Evolutionary conservation across 805 yeast genomes (phyloP), one percentile per base, ranked within the genome.

Genomic region (Candida methanosorbosa): DNA sequence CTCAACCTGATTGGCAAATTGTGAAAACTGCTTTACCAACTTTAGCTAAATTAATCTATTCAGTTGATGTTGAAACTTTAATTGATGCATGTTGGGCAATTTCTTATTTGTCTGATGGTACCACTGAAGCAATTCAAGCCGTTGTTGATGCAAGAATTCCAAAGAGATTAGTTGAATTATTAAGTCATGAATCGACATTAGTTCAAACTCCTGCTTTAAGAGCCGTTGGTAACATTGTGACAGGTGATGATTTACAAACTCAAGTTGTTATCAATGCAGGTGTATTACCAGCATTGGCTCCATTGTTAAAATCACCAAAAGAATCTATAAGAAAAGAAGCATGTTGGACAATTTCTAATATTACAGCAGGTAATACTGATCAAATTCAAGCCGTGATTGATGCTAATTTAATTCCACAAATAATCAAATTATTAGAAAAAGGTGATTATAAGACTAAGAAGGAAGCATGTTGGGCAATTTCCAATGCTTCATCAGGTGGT

Each of bases 71-170:
- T 29, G 98, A 92, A 64, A 88, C 96, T 22, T 68, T 92, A 53
- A 85, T 87, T 43, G 98, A 92, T 60, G 96, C 98, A 27, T 86
- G 97, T 64, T 92, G 98, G 98, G 97, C 97, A 12, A 87, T 92
- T 36, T 85, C 96, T 1, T 92, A 92, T 58, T 63, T 92, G 38
- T 79, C 92, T 35, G 98, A 92, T 60, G 98, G 98, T 22, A 76
- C 94, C 22, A 68, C 83, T 44, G 88, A 83, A 51, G 88, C 95
- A 27, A 92, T 92, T 50, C 96, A 90, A 67, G 95, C 96, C 7
- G 97, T 92, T 34, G 82, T 92, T 42, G 97, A 92, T 57, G 94
- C 90, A 20, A 81, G 97, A 56, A 87, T 92, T 45, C 97, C 97
- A 40, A 79, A 83, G 50, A 78, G 97, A 56, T 70, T 92, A 37